A percentile compares a stretch with the other conserved stretches of the same genome.
Evolutionary conservation across 495 filamentous ascomycete genomes (phyloP).

Genomic region (Tuber aestivum): DNA sequence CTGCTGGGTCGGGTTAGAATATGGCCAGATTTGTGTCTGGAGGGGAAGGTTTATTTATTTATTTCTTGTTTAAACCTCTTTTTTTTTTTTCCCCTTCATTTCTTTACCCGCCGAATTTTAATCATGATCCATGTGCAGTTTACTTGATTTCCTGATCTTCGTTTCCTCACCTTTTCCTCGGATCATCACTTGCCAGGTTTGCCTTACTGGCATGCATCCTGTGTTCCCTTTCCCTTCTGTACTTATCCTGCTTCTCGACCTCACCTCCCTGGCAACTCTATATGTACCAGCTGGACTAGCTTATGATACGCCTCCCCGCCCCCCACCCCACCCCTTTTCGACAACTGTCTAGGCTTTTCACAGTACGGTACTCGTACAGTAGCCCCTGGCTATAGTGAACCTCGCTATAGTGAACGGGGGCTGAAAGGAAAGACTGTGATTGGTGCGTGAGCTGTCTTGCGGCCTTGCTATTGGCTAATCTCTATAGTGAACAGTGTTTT

Average conservation of each 20-base stretch:
- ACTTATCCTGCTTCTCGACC: slow-evolving; percentile 4
- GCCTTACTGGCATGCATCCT: slow-evolving; percentile 8
- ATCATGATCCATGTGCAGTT: slow-evolving; percentile 32
- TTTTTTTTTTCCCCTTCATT: not conserved
- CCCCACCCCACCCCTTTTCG: slow-evolving; percentile 3
- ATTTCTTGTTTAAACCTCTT: not conserved
- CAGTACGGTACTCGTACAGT: no score
- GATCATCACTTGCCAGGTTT: slow-evolving; percentile 36
- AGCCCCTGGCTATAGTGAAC: no score
- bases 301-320: not conserved
- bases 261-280: not conserved
- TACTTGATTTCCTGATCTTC: slow-evolving; percentile 28
- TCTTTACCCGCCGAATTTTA: not conserved
- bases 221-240: not conserved
- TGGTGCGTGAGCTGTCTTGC: no score
- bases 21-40: not conserved
- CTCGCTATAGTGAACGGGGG: no score
- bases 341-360: not conserved
- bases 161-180: slow-evolving; percentile 20
- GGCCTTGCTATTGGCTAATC: no score
- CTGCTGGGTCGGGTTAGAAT: not conserved
- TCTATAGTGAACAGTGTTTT: no score
- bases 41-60: not conserved
- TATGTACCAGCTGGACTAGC: not conserved
- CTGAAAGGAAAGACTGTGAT: no score